Base-by-base conservation (phyloP, 2,329 filamentous ascomycete species). In the Exophiala oligosperma region DNA sequence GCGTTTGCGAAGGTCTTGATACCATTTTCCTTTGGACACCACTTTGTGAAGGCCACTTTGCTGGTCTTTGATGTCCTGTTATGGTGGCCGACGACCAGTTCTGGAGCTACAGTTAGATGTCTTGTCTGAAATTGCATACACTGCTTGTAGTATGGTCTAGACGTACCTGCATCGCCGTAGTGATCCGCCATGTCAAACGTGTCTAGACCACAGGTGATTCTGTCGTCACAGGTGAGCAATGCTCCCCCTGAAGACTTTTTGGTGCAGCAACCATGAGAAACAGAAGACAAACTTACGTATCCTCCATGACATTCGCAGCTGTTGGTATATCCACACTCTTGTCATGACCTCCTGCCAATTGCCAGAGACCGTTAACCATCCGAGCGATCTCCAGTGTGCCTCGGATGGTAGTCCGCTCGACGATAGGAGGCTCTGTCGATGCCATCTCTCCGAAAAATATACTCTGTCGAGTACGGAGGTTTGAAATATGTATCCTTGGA, bases 181-280 rank as follows among this genome's bases (percentile, higher is more conserved):
- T 49, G 46, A 26, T 49, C 46, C 5, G 46, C 46, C 46, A 49
- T 49, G 24, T 49, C 46, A 14, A 49, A 49, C 26, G 46, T 49
- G 24, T 49, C 46, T 7, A 49, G 26, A 6, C 46, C 46, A 17
- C 14, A 6, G 2, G 17, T 21, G 24, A 28, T 49, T 9, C 40
- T 43, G 40, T 21, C 17, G n/a, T 7, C 8, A n/a, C n/a, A 7
- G 40, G n/a, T 43, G 8, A 24, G 6, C 23, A 8, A 43, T 21
- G 40, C 40, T 43, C 9, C 12, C 40, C n/a, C 17, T 17, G n/a
- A 24, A 11, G n/a, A 24, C 40, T 43, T 43, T 43, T 43, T 8
- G 6, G 32, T 35, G 32, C 32, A 9, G 32, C 28, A 29, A 29
- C 28, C 32, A 35, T 35, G 32, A 35, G 32, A 35, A 9, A 35